Evolutionary conservation across 768 basidiomycete species (phyloP).

Genomic region (Cubamyces sp.): DNA sequence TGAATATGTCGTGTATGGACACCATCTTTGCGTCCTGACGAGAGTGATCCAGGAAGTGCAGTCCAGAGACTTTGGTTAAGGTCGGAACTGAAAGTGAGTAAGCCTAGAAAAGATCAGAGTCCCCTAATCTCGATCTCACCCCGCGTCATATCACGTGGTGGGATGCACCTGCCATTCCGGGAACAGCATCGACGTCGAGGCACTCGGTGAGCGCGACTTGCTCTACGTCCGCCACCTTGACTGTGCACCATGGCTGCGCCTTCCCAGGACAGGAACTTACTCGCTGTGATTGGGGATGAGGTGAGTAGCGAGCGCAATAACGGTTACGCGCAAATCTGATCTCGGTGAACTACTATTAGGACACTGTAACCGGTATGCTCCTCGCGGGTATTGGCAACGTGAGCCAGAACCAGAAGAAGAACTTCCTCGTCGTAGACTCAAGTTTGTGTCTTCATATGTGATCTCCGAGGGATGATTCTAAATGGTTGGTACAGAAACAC

Average conservation of each 20-base stretch:
- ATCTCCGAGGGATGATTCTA: not conserved
- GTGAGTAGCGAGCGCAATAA: constrained; percentile 42
- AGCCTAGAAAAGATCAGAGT: not conserved
- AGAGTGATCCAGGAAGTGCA: no score
- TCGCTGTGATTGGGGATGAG: constrained; percentile 98
- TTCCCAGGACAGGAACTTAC: constrained; percentile 76
- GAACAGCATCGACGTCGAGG: not conserved
- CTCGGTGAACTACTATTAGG: constrained; percentile 52
- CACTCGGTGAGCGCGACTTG: constrained; percentile 3
- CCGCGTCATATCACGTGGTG: constrained; percentile 26
- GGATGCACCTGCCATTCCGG: constrained; percentile 18
- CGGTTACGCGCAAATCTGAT: constrained; percentile 4
- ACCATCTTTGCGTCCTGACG: constrained; percentile 8
- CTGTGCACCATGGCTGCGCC: constrained; percentile 46
- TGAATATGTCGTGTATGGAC: constrained; percentile 58
- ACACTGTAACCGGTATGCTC: constrained; percentile 94
- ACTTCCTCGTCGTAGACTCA: constrained; percentile 92
- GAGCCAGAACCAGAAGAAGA: constrained; percentile 91
- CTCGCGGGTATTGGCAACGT: constrained; percentile 95
- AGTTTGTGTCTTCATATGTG: constrained; percentile 57
- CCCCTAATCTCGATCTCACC: constrained; percentile 16
- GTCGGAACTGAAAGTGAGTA: not conserved
- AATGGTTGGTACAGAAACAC: constrained; percentile 73
- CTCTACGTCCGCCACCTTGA: not conserved
- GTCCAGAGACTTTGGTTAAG: not conserved